Evolutionary conservation across 208 protist species (phyloP), one percentile per base, ranked within the genome.

Genomic region (Sergeia podlipaevii): DNA sequence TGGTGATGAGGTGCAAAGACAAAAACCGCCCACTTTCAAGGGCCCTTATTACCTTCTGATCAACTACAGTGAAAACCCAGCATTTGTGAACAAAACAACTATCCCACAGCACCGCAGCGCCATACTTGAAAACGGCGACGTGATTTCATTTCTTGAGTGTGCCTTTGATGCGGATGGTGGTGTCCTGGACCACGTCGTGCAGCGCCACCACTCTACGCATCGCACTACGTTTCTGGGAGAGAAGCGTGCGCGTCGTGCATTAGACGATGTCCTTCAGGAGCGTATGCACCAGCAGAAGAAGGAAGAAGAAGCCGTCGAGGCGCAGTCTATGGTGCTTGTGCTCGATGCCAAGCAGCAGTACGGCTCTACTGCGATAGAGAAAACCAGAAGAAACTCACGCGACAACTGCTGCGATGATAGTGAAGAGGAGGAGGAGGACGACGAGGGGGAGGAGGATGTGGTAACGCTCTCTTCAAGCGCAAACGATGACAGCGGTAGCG

Each of bases 141-240:
- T 91, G 20, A 28, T 94, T 0, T 77, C 80, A 4, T 83, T 94
- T 56, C 72, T 94, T 10, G 83, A 91, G 53, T 73, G 70, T 47
- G 76, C 87, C 10, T 89, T 85, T 65, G 83, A 84, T 55, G 58
- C 48, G 5, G 65, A 80, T 28, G 79, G 71, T 50, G 86, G 86
- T 10, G 57, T 86, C 6, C 41, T 93, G 27, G 56, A 74, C 24
- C 49, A 34, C 0, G 28, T 11, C 46, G 17, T 20, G n/a, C n/a
- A n/a, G n/a, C 38, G 56, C 23, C 42, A 32, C 18, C 44, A 70
- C n/a, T n/a, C n/a, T n/a, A n/a, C n/a, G n/a, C 10, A 17, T 38
- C 34, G 15, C 11, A 38, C 34, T 10, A 10, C 15, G 10, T 10
- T 38, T 38, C 34, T n/a, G n/a, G n/a, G n/a, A n/a, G n/a, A n/a